phyloP scores from a whole-genome alignment of 2,329 filamentous ascomycete species.

The Fusarium sp. region DNA sequence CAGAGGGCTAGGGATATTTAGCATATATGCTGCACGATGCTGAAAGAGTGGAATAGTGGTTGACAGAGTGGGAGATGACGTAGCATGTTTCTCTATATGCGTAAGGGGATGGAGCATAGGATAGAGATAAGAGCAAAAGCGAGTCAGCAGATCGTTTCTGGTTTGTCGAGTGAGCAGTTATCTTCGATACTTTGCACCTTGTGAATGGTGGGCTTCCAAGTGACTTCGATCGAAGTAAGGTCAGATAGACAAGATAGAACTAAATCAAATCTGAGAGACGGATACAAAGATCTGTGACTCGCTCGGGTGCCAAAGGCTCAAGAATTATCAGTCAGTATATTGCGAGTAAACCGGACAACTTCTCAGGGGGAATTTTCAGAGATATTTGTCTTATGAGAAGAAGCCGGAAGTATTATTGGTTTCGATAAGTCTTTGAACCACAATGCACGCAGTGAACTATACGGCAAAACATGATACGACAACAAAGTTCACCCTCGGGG shows the following conservation, averaged over 20 bases:
- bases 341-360: too few species aligned
- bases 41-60: slow-evolving; percentile 5
- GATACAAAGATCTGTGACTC: not conserved
- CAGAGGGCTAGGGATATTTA: not conserved
- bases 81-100: slow-evolving; percentile 9
- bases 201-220: slow-evolving; percentile 1
- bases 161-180: slow-evolving; percentile 26
- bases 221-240: not conserved
- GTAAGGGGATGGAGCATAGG: slow-evolving; percentile 14
- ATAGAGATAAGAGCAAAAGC: slow-evolving; percentile 35
- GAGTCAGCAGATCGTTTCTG: slow-evolving; percentile 34
- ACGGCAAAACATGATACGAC: too few species aligned
- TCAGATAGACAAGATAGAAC: not conserved
- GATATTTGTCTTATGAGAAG: too few species aligned
- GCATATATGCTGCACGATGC: not conserved
- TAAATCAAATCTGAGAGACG: not conserved
- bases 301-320: not conserved
- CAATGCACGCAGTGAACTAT: too few species aligned
- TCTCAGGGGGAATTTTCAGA: too few species aligned
- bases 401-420: too few species aligned
- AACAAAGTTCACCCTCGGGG: not conserved
- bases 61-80: not conserved
- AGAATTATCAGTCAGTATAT: not conserved
- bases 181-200: not conserved
- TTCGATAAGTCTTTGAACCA: too few species aligned